These are phyloP conservation scores for Mycena filopes DNA, from an alignment of 768 basidiomycete species.

Conservation along the genomic window DNA sequence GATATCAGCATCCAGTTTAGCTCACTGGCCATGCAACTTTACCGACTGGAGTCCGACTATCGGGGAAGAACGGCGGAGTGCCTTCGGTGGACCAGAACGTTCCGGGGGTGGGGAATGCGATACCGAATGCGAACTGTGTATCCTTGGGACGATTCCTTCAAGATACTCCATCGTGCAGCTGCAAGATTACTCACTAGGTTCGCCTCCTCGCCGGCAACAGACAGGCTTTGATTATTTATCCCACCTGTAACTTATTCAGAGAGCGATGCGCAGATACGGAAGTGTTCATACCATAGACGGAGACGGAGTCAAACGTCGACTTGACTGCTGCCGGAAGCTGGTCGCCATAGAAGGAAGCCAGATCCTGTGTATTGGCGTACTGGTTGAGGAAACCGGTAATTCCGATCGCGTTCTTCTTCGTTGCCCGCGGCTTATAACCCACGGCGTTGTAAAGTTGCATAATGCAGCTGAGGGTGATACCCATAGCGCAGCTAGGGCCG, in stretches of 20 bases:
- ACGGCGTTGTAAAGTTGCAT: constrained; percentile 65
- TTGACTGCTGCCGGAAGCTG: constrained; percentile 60
- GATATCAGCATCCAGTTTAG: background rate
- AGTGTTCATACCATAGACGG: constrained; percentile 61
- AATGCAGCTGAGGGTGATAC: constrained; percentile 64
- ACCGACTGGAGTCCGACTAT: constrained; percentile 46
- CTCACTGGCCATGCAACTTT: background rate
- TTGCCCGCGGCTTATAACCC: constrained; percentile 54
- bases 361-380: constrained; percentile 64
- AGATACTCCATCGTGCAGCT: no score
- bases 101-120: constrained; percentile 68
- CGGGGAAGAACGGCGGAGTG: constrained; percentile 66
- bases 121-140: constrained; percentile 72
- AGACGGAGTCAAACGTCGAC: constrained; percentile 62
- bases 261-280: constrained; percentile 1
- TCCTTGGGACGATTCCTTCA: no score
- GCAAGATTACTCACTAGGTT: no score
- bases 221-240: constrained; percentile 64
- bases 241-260: constrained; percentile 56
- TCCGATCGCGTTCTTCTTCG: constrained; percentile 60
- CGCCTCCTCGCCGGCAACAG: constrained; percentile 69
- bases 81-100: constrained; percentile 75
- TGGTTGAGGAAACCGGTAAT: constrained; percentile 65
- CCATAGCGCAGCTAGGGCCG: constrained; percentile 58
- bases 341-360: constrained; percentile 60